Base-by-base conservation (phyloP, 2,329 filamentous ascomycete species). In the Fusarium nelsonii region DNA sequence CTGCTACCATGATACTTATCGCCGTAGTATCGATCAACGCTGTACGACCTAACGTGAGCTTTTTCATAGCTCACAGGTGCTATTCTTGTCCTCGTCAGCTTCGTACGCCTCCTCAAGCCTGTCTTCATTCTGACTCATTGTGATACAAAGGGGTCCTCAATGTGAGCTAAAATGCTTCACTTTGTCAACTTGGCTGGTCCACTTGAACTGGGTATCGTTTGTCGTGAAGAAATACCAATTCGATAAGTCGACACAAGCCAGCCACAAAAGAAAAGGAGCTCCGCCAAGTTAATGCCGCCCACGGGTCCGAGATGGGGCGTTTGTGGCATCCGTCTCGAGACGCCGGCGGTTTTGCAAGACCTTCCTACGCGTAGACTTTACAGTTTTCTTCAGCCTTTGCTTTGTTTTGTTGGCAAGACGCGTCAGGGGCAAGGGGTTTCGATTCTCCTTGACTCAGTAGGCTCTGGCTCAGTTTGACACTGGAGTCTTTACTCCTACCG, bases 291-390 rank as follows among this genome's bases (percentile, higher is more conserved):
- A 49, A 51, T 36, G 37, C 50, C 26, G 54, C 57, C 67, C 58
- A 69, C 63, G 52, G 37, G 41, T 33, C 49, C 37, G 34, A 36
- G n/a, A 48, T 50, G 30, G n/a, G 43, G 32, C 32, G 40, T 36
- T 45, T 50, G 43, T 37, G 8, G 58, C 40, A 41, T 61, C 12
- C 41, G 16, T 26, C 54, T 53, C 53, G 65, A 43, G 60, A 61
- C 65, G 43, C 59, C 37, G 54, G 60, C 51, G 54, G 65, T 68
- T 68, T 68, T 48, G 53, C 40, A 12, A 50, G 41, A 50, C 34
- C 37, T 67, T 30, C 15, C 61, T 20, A 33, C 51, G 49, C 52
- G 18, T 30, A 39, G 48, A 28, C 15, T 50, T 28, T 33, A n/a
- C 33, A 23, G 23, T 54, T 63, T 43, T 44, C 58, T 37, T 62